phyloP scores from a whole-genome alignment of 306 rosid genomes.

The Acacia acuminata region DNA sequence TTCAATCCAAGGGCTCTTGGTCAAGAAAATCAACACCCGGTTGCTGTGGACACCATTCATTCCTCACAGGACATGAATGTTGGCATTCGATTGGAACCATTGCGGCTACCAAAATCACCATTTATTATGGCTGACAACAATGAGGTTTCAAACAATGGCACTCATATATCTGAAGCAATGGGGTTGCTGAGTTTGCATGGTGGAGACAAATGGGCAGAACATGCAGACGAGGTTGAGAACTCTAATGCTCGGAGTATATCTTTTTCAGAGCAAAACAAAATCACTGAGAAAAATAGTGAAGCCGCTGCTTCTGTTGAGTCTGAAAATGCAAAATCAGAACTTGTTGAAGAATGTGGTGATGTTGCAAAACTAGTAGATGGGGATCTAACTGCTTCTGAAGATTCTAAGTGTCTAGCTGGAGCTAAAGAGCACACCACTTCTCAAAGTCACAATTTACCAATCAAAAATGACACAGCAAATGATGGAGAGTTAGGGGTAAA shows the following conservation, averaged over 20 bases:
- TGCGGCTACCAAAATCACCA: constrained; percentile 46
- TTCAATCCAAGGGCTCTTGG: constrained; percentile 41
- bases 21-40: constrained; percentile 54
- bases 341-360: constrained; percentile 39
- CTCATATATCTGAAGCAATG: constrained; percentile 33
- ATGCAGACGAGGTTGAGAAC: constrained; percentile 41
- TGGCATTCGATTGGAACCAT: constrained; percentile 36
- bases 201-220: constrained; percentile 38
- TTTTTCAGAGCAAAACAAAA: constrained; percentile 37
- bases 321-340: constrained; percentile 36
- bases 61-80: constrained; percentile 37
- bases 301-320: constrained; percentile 38
- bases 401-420: constrained; percentile 44
- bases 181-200: constrained; percentile 39
- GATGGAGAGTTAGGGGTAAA: constrained; percentile 68
- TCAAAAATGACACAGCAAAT: constrained; percentile 51
- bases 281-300: constrained; percentile 34
- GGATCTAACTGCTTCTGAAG: constrained; percentile 48
- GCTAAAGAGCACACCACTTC: constrained; percentile 41
- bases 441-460: constrained; percentile 34
- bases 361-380: constrained; percentile 43
- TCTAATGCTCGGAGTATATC: constrained; percentile 37
- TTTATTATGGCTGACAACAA: constrained; percentile 33
- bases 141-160: constrained; percentile 38
- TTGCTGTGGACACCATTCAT: constrained; percentile 41